Base-by-base conservation (phyloP, 2,329 filamentous ascomycete species). In the Mariannaea elegans region DNA sequence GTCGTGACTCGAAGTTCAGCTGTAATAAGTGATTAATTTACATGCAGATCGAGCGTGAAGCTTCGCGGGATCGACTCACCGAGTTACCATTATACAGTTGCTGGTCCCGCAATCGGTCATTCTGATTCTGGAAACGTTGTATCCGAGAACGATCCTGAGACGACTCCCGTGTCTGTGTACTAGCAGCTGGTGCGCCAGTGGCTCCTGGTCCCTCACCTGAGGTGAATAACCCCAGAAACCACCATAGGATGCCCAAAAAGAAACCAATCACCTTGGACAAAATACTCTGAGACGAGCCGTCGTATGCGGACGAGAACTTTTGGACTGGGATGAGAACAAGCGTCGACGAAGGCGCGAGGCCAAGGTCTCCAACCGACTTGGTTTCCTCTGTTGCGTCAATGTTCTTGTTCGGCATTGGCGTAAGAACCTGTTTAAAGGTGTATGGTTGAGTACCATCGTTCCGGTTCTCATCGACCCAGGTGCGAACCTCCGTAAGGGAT, bases 61-160 rank as follows among this genome's bases (percentile, higher is more conserved):
- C 16, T 13, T 39, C 19, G 19, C 31, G 14, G 13, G 34, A 10
- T 21, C 13, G n/a, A 78, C 86, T 76, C 81, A 94, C 91, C 73
- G 92, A 92, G 72, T 97, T 97, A 1, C 94, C 94, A 71, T 97
- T 97, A 73, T 97, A 97, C 45, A 96, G 85, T 71, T 96, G 90
- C 42, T 87, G 84, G 63, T 89, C 83, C 55, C 84, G 77, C 52
- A 81, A 80, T 36, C 82, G 79, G 61, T 85, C 80, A 18, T 82
- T 78, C 36, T 82, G 79, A 59, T 88, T 85, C 64, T 73, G 68
- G 62, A 72, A 72, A 50, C 72, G 63, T 42, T 49, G 72, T 50
- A 66, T 69, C 38, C 71, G 69, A 21, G 65, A 64, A 18, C 64
- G 70, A 13, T 66, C 70, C 31, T 69, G 66, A 14, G 69, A 65